phyloP scores from a whole-genome alignment of 2,329 filamentous ascomycete genomes.

The Stenocarpella maydis region DNA sequence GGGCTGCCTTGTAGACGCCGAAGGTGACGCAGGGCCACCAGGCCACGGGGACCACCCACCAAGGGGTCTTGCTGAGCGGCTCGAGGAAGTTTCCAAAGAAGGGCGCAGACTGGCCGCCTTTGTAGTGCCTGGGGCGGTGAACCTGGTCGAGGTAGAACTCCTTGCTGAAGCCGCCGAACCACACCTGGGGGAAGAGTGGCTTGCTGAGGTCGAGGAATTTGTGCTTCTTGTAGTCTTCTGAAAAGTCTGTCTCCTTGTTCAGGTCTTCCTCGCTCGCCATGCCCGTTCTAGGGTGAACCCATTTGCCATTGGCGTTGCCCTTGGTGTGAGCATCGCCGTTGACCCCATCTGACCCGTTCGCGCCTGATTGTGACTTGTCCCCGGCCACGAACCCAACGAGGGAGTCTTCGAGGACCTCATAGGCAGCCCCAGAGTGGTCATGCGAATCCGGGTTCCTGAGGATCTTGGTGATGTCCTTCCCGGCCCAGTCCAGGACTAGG shows the following conservation, averaged over 20 bases:
- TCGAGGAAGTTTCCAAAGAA: constrained; percentile 99
- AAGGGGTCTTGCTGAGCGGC: constrained; percentile 92
- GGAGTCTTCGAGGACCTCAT: constrained; percentile 90
- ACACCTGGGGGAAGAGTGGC: constrained; percentile 88
- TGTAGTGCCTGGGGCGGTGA: constrained; percentile 95
- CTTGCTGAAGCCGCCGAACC: constrained; percentile 87
- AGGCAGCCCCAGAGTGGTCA: constrained; percentile 88
- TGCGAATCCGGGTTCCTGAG: constrained; percentile 86
- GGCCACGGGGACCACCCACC: constrained; percentile 85
- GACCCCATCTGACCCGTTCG: constrained; percentile 40
- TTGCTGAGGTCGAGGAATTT: constrained; percentile 91
- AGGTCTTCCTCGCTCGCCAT: constrained; percentile 91
- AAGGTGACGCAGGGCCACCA: constrained; percentile 87
- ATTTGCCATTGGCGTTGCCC: constrained; percentile 42
- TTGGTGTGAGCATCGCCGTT: constrained; percentile 43
- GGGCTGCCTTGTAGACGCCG: constrained; percentile 70
- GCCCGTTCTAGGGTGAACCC: constrained; percentile 74
- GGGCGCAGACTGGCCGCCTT: constrained; percentile 88
- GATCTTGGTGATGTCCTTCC: constrained; percentile 84
- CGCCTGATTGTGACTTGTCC: constrained; percentile 54
- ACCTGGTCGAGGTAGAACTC: constrained; percentile 98
- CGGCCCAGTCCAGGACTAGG: constrained; percentile 87
- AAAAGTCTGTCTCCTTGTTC: constrained; percentile 81
- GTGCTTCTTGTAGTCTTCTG: constrained; percentile 82
- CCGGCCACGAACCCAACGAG: constrained; percentile 81